Evolutionary conservation across 139 green algal species (phyloP).

Genomic region (Astrephomene gubernaculifera): DNA sequence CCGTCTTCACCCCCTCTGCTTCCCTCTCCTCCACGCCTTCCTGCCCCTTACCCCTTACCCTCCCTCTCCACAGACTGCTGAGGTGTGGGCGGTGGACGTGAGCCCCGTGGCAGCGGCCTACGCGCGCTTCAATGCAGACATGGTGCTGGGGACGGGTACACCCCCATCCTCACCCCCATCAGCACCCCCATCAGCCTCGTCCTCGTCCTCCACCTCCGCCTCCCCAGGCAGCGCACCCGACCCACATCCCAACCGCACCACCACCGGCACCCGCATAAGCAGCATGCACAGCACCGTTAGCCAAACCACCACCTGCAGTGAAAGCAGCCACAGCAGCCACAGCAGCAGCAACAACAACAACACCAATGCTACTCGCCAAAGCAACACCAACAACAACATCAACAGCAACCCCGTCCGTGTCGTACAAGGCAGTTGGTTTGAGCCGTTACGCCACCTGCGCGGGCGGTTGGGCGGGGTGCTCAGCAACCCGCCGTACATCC

Average conservation of each 20-base stretch:
- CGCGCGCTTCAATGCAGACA: conserved; percentile 68
- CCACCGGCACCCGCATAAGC: too few relatives aligned
- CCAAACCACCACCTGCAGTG: too few relatives aligned
- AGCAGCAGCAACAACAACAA: too few relatives aligned
- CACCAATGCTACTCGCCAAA: too few relatives aligned
- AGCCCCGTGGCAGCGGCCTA: conserved; percentile 65
- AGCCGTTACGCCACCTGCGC: conserved; percentile 61
- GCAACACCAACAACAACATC: neutral
- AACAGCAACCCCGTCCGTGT: conserved; percentile 45
- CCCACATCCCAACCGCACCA: too few relatives aligned
- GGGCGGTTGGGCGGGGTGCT: conserved; percentile 81
- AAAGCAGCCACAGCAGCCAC: too few relatives aligned
- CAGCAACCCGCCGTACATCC: conserved; percentile 96
- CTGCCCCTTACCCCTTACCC: neutral
- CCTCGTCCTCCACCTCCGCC: too few relatives aligned
- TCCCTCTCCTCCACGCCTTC: neutral
- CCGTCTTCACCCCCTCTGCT: neutral
- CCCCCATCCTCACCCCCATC: neutral
- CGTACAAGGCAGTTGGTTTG: conserved; percentile 79
- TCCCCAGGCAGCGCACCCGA: too few relatives aligned
- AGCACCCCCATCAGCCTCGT: too few relatives aligned
- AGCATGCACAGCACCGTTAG: too few relatives aligned
- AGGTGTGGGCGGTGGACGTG: conserved; percentile 79
- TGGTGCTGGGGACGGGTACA: neutral
- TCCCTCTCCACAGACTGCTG: neutral